Percentiles rank a stretch among this genome's conserved stretches.
These are phyloP conservation scores for Curvularia lunata DNA, from an alignment of 2,329 filamentous ascomycete species.

Conservation along the genomic window DNA sequence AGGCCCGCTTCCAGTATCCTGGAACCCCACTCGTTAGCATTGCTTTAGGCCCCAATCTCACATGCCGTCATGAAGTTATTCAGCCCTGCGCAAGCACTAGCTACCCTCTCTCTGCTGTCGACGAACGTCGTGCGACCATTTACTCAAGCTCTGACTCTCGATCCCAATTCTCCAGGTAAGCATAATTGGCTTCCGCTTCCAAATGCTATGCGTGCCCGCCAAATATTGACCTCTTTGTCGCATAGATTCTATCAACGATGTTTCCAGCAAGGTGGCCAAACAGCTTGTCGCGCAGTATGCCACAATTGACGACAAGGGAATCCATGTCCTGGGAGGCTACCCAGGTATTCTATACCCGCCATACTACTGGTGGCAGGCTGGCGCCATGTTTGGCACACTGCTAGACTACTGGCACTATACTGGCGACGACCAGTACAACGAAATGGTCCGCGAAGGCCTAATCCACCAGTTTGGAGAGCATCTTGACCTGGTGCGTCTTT, in stretches of 20 bases:
- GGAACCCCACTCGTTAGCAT: conserved; percentile 10
- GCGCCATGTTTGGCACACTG: conserved; percentile 72
- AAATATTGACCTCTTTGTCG: conserved; percentile 5
- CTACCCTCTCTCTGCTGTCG: conserved; percentile 34
- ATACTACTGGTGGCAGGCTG: conserved; percentile 73
- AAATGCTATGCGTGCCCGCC: not conserved
- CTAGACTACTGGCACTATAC: conserved; percentile 89
- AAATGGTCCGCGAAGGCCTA: conserved; percentile 62
- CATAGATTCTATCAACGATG: conserved; percentile 55
- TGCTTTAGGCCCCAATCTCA: conserved; percentile 15
- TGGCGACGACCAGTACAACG: conserved; percentile 73
- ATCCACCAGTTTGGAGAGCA: conserved; percentile 42
- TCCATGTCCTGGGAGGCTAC: conserved; percentile 50
- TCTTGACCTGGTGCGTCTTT: conserved; percentile 32
- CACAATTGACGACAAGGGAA: conserved; percentile 56
- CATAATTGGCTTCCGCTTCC: not conserved
- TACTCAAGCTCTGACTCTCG: conserved; percentile 32
- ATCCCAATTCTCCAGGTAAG: conserved; percentile 34
- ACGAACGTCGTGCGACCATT: conserved; percentile 26
- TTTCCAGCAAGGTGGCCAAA: conserved; percentile 53
- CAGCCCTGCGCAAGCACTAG: conserved; percentile 35
- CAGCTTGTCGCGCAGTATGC: conserved; percentile 62
- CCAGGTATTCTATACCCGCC: conserved; percentile 54
- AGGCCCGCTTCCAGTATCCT: conserved; percentile 8
- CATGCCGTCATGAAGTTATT: conserved; percentile 38